Evolutionary conservation across 257 asterid species (phyloP).

Genomic region (Forsythia viridissima): DNA sequence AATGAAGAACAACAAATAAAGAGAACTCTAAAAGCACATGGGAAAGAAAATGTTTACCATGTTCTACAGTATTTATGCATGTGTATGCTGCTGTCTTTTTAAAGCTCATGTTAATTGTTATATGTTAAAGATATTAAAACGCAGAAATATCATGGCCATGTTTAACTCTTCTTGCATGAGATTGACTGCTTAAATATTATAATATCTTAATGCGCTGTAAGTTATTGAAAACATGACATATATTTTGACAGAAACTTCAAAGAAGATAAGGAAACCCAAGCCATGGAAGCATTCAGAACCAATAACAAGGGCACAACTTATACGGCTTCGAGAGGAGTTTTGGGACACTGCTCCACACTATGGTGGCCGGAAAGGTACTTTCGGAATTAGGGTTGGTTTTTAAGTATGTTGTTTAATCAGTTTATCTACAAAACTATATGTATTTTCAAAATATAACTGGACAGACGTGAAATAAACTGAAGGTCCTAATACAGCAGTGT

Average conservation of each 20-base stretch:
- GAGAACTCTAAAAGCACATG: not conserved
- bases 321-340: slow-evolving; percentile 68
- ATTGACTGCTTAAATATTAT: slow-evolving; percentile 14
- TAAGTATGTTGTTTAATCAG: not conserved
- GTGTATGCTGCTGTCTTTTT: slow-evolving; percentile 4
- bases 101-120: not conserved
- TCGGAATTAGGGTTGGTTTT: not conserved
- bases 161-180: not conserved
- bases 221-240: not conserved
- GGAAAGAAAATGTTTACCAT: not conserved
- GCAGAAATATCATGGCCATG: slow-evolving; percentile 1
- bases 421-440: too few species aligned
- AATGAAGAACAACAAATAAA: not conserved
- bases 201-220: not conserved
- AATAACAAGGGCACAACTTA: slow-evolving; percentile 62
- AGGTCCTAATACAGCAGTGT: not conserved
- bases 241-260: slow-evolving; percentile 41
- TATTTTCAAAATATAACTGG: not conserved
- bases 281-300: slow-evolving; percentile 71
- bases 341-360: slow-evolving; percentile 87
- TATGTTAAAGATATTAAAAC: not conserved
- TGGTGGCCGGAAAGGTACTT: slow-evolving; percentile 70
- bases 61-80: not conserved
- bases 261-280: slow-evolving; percentile 69
- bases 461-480: not conserved